Base-by-base conservation (phyloP, 345 rosid species). In the Citropsis articulata region DNA sequence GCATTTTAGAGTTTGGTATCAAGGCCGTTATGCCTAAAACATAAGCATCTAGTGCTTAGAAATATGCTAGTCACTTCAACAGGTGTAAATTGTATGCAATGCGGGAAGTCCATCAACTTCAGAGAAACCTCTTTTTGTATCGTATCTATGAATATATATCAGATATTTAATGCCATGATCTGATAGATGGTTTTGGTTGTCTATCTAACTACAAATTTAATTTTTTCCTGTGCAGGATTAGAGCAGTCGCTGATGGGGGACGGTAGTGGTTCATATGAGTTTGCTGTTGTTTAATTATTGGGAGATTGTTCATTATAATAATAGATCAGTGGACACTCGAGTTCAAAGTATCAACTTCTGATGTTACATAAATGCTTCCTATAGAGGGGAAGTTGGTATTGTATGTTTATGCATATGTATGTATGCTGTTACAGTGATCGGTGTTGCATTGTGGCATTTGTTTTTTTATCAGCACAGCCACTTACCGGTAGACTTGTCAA, bases 141-240 rank as follows among this genome's bases (percentile, higher is more conserved):
- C 12, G 0, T 71, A 28, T 33, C 5, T 16, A 7, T 59, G 16
- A 36, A 8, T 5, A 4, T 60, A 2, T 4, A 9, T 28, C 30
- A 62, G 40, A 62, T 13, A 0, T 10, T 28, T n/a, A 19, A 10
- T 28, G 30, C 42, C 27, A 7, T 28, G 7, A 13, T 48, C 69
- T 75, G 14, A 19, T 1, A 2, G 45, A 45, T 63, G 45, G 14
- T 45, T 48, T 62, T 45, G 12, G 27, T 63, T 75, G 28, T 19
- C 30, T 21, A 9, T 45, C n/a, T 64, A 45, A 64, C 62, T 22
- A 38, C 28, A 33, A 45, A 30, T 30, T 42, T 31, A 4, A 21
- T 9, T 22, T 22, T 56, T 76, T 18, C 19, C 6, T 67, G 24
- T 67, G 66, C 79, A 76, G 79, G 79, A 76, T 35, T 55, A 76